Conservation (phyloP, 345 rosid genomes). For the Populus tremula region DNA sequence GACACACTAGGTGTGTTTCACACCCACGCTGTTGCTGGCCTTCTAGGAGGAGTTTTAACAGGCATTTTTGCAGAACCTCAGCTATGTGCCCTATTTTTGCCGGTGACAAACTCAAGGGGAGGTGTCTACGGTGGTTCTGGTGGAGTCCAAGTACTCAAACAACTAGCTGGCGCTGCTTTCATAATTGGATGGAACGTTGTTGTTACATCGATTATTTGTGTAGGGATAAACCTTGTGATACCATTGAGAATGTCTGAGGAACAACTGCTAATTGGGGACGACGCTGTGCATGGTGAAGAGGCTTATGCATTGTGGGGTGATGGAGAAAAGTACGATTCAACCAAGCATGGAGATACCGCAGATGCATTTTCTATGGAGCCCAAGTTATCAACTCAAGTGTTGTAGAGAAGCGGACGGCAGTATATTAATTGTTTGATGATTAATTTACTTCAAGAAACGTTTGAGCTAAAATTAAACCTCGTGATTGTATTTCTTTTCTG, state of each 20-base stretch:
- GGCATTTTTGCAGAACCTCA: slow-evolving; percentile 49
- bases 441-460: background rate
- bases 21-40: slow-evolving; percentile 51
- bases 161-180: slow-evolving; percentile 37
- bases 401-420: slow-evolving; percentile 6
- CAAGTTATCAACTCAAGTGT: slow-evolving; percentile 25
- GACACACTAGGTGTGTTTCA: slow-evolving; percentile 50
- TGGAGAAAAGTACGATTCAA: slow-evolving; percentile 39
- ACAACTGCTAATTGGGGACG: slow-evolving; percentile 43
- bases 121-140: slow-evolving; percentile 44
- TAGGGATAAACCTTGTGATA: slow-evolving; percentile 25
- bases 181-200: slow-evolving; percentile 43
- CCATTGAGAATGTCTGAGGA: slow-evolving; percentile 51
- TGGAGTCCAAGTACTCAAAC: slow-evolving; percentile 45
- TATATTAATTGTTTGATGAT: background rate
- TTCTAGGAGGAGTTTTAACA: slow-evolving; percentile 41
- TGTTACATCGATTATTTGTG: slow-evolving; percentile 40
- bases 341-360: slow-evolving; percentile 19
- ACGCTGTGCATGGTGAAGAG: slow-evolving; percentile 53
- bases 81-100: slow-evolving; percentile 36
- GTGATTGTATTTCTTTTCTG: background rate
- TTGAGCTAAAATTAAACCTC: background rate
- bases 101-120: slow-evolving; percentile 39
- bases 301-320: slow-evolving; percentile 56
- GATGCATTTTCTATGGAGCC: background rate